Conservation (phyloP, 257 asterid species). For the Solanum sejunctum region DNA sequence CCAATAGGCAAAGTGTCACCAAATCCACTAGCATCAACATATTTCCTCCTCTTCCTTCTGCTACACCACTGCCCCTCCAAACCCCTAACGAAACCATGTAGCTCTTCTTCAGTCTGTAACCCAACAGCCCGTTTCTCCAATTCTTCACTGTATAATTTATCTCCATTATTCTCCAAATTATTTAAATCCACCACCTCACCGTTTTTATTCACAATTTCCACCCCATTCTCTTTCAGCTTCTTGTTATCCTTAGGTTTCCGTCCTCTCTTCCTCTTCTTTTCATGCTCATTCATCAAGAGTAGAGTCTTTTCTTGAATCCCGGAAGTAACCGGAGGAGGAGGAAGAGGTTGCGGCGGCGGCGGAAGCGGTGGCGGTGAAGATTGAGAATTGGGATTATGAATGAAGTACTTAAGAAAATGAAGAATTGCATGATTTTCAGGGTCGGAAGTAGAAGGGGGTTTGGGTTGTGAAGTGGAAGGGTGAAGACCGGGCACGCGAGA, state of each 20-base stretch:
- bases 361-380: conserved; percentile 54
- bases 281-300: conserved; percentile 16
- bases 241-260: conserved; percentile 15
- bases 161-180: conserved; percentile 57
- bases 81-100: conserved; percentile 45
- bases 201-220: conserved; percentile 41
- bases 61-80: conserved; percentile 95
- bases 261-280: conserved; percentile 31
- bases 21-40: conserved; percentile 52
- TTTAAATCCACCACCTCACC: conserved; percentile 53
- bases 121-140: conserved; percentile 58
- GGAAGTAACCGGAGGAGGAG: conserved; percentile 4
- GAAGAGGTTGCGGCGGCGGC: conserved; percentile 28
- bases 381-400: conserved; percentile 34
- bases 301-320: conserved; percentile 28
- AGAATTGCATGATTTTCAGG: conserved; percentile 58
- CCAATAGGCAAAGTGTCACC: conserved; percentile 61
- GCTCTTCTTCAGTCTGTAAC: conserved; percentile 51
- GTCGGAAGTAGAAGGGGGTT: conserved; percentile 35
- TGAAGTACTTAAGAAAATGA: conserved; percentile 57
- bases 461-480: conserved; percentile 30
- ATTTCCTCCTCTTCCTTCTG: conserved; percentile 87
- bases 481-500: conserved; percentile 56
- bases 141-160: conserved; percentile 44
- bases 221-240: conserved; percentile 26